phyloP scores from a whole-genome alignment of 768 basidiomycete species.

The Rhizopogon vinicolor region DNA sequence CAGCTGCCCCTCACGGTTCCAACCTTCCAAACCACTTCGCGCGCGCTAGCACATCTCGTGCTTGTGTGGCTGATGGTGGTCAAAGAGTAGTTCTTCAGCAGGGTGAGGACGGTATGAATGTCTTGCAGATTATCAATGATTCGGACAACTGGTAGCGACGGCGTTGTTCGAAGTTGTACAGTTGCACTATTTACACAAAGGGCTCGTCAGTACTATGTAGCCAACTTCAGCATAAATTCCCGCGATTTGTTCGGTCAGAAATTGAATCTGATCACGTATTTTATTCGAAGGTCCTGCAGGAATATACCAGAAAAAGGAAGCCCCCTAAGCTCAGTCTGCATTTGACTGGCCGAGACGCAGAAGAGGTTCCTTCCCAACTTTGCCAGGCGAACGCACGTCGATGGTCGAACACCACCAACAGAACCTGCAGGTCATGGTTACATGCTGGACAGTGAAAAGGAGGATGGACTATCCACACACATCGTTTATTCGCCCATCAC shows the following conservation, averaged over 20 bases:
- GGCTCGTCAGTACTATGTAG: not conserved
- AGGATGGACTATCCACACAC: not conserved
- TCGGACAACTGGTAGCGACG: not conserved
- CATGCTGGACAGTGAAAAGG: not conserved
- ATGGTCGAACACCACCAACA: not conserved
- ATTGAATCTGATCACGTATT: too few species aligned
- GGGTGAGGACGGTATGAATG: constrained; percentile 6
- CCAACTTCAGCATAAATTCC: too few species aligned
- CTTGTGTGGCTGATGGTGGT: not conserved
- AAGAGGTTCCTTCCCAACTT: not conserved
- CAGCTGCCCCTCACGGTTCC: constrained; percentile 17
- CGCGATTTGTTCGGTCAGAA: too few species aligned
- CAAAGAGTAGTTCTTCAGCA: not conserved
- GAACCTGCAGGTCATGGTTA: not conserved
- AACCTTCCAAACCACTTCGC: constrained; percentile 19
- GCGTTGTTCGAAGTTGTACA: not conserved
- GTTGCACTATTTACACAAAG: not conserved
- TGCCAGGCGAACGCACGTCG: too few species aligned
- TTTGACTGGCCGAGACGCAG: not conserved
- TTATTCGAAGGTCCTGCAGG: too few species aligned
- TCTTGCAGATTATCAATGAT: constrained; percentile 3
- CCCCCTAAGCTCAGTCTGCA: not conserved
- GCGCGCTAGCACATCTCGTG: not conserved
- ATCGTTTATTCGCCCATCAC: constrained; percentile 38
- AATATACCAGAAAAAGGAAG: too few species aligned